Conservation (phyloP, 2,329 filamentous ascomycete species). For the Ramularia endophylla region DNA sequence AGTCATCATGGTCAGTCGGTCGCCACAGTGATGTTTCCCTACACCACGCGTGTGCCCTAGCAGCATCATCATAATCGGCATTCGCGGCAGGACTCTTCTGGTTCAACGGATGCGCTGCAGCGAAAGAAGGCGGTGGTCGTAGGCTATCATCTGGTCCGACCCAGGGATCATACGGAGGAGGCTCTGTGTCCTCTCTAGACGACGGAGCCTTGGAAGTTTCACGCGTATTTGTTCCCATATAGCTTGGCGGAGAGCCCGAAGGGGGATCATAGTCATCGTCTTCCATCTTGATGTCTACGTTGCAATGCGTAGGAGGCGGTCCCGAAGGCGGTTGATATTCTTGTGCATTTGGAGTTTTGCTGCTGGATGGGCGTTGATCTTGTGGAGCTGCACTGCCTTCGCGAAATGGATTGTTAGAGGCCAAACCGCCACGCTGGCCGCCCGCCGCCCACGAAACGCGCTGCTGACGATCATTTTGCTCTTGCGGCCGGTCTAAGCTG, state of each 20-base stretch:
- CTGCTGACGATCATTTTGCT: conserved; percentile 6
- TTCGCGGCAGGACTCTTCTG: conserved; percentile 64
- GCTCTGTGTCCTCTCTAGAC: conserved; percentile 8
- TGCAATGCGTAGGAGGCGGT: conserved; percentile 24
- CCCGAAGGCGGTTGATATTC: conserved; percentile 28
- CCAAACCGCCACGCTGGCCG: conserved; percentile 9
- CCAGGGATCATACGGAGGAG: conserved; percentile 65
- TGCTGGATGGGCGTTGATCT: conserved; percentile 14
- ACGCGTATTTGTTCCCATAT: conserved; percentile 9
- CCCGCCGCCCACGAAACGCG: conserved; percentile 2
- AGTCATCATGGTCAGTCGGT: conserved; percentile 37
- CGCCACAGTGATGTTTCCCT: conserved; percentile 51
- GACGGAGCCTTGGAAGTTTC: conserved; percentile 6
- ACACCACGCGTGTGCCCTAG: conserved; percentile 63
- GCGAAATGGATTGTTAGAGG: conserved; percentile 18
- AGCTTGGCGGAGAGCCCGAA: conserved; percentile 9
- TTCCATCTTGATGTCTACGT: conserved; percentile 11
- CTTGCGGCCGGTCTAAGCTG: conserved; percentile 7
- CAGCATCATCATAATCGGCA: conserved; percentile 57
- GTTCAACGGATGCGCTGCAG: conserved; percentile 35
- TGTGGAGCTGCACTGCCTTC: conserved; percentile 10
- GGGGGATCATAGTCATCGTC: conserved; percentile 5
- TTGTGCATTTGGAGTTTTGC: conserved; percentile 9
- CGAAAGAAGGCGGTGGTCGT: conserved; percentile 64
- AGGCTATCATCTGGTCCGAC: conserved; percentile 67